phyloP scores from a whole-genome alignment of 2,329 filamentous ascomycete genomes.

The Beauveria sp. region DNA sequence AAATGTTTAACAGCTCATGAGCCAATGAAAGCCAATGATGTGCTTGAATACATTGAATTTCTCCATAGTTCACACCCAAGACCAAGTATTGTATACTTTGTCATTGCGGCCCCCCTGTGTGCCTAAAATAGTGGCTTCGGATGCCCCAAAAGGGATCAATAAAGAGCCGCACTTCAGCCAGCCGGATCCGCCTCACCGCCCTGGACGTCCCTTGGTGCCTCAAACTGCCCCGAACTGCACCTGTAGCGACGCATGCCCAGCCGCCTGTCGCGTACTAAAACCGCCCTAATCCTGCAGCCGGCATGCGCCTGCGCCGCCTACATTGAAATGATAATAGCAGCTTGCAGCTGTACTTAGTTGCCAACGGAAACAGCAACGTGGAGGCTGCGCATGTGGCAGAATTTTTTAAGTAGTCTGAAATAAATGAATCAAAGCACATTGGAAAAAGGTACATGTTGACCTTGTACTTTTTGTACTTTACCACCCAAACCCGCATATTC shows the following conservation, averaged over 20 bases:
- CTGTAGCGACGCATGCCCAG: background rate
- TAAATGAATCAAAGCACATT: no score
- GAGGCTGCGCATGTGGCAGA: conserved; percentile 1
- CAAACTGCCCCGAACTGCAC: background rate
- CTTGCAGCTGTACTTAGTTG: background rate
- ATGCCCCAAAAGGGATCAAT: conserved; percentile 5
- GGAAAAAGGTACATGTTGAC: conserved; percentile 1
- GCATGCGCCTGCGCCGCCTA: background rate
- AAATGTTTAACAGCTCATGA: background rate
- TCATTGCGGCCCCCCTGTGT: no score
- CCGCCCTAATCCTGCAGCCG: background rate
- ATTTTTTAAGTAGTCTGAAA: background rate
- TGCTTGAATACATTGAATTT: background rate
- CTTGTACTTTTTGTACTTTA: conserved; percentile 10
- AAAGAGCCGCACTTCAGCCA: conserved; percentile 10
- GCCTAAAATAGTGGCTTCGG: no score
- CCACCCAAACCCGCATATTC: conserved; percentile 8
- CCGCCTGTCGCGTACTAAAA: background rate
- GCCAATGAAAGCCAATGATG: background rate
- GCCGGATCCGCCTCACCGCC: conserved; percentile 10
- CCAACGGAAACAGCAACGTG: no score
- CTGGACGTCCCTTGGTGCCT: background rate
- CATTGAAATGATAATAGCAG: background rate
- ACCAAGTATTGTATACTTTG: no score
- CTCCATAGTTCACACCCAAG: no score